Base-by-base conservation (phyloP, 345 rosid species). In the Syzygium aqueum region DNA sequence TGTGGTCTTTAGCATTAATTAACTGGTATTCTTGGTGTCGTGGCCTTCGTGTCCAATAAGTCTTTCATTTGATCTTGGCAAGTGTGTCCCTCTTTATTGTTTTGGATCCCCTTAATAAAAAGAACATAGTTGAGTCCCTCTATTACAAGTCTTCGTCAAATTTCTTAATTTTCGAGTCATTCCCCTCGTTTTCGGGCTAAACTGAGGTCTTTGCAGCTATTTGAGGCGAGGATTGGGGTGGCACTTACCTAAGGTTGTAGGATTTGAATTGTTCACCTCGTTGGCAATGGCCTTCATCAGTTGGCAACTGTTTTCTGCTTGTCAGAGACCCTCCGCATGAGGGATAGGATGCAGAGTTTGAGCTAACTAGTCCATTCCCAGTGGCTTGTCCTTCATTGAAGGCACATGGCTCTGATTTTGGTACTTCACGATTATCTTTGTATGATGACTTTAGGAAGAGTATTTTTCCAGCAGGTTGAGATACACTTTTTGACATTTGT, bases 211-310 rank as follows among this genome's bases (percentile, higher is more conserved):
- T 84, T 87, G 92, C 95, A 97, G 98, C 93, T 96, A 97, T 89
- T 89, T 95, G 93, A 93, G 93, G 90, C 93, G 95, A 91, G 96
- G 95, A 65, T 63, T 95, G 93, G 99, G 98, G 27, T 97, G 99
- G 99, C 98, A 95, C 89, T 93, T 97, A 59, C 96, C 98, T 3
- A 91, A 95, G 93, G 95, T 97, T 54, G 98, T 97, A 9, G 98
- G 98, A 88, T 96, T 97, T 86, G 99, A 96, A 90, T 88, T 97
- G n/a, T 88, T 92, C 89, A 94, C 97, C 61, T 97, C 98, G 85
- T 89, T 97, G 88, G 90, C 92, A 56, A 93, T 94, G 98, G 98
- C 98, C 78, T 94, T 97, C 87, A 90, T 95, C 88, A 97, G 98
- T 85, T 96, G 97, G 94, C 98, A 97, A 90, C 96, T 97, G 84